These are phyloP conservation scores for Colletotrichum spinosum DNA, from an alignment of 2,329 filamentous ascomycete species.

Conservation along the genomic window DNA sequence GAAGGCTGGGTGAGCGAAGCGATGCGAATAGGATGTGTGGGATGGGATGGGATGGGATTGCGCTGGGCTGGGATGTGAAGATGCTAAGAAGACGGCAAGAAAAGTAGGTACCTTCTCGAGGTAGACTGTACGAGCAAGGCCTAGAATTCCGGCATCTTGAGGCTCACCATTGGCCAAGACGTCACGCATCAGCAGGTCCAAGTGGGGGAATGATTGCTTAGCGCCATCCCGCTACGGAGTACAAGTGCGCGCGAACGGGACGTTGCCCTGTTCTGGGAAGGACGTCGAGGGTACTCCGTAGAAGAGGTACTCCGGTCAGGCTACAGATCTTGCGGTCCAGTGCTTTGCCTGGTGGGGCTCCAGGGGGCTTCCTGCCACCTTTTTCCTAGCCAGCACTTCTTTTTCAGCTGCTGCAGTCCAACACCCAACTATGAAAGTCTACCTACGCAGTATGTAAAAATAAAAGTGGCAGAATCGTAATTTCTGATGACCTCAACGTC, in stretches of 20 bases:
- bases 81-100: too few relatives aligned
- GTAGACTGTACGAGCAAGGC: background rate
- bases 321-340: too few relatives aligned
- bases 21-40: too few relatives aligned
- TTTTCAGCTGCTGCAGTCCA: too few relatives aligned
- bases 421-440: too few relatives aligned
- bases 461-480: too few relatives aligned
- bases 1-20: too few relatives aligned
- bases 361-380: constrained; percentile 30
- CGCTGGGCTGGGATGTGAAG: constrained; percentile 6
- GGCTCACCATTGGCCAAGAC: constrained; percentile 8
- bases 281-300: background rate
- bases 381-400: background rate
- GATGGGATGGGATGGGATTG: too few relatives aligned
- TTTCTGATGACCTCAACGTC: too few relatives aligned
- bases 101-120: too few relatives aligned
- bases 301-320: too few relatives aligned
- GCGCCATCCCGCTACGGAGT: constrained; percentile 25
- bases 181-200: background rate
- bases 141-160: constrained; percentile 18
- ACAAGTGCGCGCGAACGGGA: constrained; percentile 5
- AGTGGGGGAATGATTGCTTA: constrained; percentile 12
- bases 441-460: too few relatives aligned
- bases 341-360: constrained; percentile 3
- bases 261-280: constrained; percentile 33